phyloP scores from a whole-genome alignment of 1,284 basidiomycete species.

The Irpex sp. region DNA sequence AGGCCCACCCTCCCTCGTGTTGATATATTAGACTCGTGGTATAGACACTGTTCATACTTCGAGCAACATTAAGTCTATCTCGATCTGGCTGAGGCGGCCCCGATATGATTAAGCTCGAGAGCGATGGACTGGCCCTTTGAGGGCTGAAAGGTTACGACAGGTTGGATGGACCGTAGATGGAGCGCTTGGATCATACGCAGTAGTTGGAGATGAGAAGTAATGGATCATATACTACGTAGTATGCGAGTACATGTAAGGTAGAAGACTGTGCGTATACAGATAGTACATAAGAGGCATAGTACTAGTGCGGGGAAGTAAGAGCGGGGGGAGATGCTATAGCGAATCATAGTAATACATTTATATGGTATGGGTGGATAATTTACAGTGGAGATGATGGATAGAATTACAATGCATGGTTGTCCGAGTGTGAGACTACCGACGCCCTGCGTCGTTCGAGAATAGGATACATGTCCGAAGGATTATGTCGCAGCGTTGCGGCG shows the following conservation, averaged over 20 bases:
- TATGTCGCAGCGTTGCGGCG: not conserved
- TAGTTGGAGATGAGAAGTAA: not conserved
- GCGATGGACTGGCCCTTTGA: not conserved
- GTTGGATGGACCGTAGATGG: not conserved
- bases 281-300: not conserved
- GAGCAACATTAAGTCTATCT: not conserved
- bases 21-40: slow-evolving; percentile 1
- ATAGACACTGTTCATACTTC: not conserved
- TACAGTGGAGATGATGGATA: not conserved
- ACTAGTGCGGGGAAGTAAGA: not conserved
- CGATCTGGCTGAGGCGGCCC: not conserved
- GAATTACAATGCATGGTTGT: not conserved
- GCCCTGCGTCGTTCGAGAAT: not conserved
- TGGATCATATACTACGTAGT: not conserved
- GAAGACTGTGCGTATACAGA: not conserved
- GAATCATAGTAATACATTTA: not conserved
- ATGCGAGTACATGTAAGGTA: not conserved
- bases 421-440: not conserved
- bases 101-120: not conserved
- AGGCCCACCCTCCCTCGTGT: not conserved
- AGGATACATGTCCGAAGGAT: not conserved
- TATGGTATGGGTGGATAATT: not conserved
- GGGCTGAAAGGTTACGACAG: not conserved
- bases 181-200: not conserved
- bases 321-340: not conserved